Conservation (phyloP, 2,329 filamentous ascomycete species). For the Davidsoniella virescens region DNA sequence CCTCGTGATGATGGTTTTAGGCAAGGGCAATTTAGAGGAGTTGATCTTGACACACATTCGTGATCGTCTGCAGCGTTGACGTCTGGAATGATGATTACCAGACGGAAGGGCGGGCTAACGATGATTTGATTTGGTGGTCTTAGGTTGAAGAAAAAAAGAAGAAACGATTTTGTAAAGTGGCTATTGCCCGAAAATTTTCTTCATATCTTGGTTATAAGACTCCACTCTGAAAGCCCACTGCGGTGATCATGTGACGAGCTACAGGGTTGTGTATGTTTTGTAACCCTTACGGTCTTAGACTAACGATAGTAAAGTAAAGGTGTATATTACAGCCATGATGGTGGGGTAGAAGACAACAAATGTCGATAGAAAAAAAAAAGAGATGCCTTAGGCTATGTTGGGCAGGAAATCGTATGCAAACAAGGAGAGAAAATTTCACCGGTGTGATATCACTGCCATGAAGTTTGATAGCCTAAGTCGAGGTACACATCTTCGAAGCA, state of each 20-base stretch:
- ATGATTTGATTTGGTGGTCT: conserved; percentile 32
- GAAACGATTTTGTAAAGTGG: conserved; percentile 16
- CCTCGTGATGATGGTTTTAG: conserved; percentile 56
- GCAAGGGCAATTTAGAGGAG: conserved; percentile 34
- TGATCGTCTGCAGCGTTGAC: conserved; percentile 31
- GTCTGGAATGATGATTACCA: conserved; percentile 15
- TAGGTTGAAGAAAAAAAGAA: conserved; percentile 21
- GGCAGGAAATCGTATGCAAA: too few species aligned
- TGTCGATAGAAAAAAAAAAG: too few species aligned
- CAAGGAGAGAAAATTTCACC: too few species aligned
- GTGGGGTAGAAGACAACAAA: too few species aligned
- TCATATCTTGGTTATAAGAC: conserved; percentile 2
- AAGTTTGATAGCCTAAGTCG: too few species aligned
- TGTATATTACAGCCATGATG: too few species aligned
- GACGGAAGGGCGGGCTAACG: conserved; percentile 20
- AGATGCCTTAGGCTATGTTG: too few species aligned
- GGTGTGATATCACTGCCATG: too few species aligned
- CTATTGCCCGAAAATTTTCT: not conserved
- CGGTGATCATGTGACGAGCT: conserved; percentile 1
- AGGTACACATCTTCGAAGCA: too few species aligned
- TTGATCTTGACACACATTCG: conserved; percentile 40
- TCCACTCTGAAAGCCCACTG: not conserved
- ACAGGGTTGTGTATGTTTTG: too few species aligned
- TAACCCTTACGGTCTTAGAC: conserved; percentile 4
- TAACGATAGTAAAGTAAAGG: too few species aligned